These are phyloP conservation scores for Waltergamsia citrina DNA, from an alignment of 2,329 filamentous ascomycete genomes.

Conservation along the genomic window DNA sequence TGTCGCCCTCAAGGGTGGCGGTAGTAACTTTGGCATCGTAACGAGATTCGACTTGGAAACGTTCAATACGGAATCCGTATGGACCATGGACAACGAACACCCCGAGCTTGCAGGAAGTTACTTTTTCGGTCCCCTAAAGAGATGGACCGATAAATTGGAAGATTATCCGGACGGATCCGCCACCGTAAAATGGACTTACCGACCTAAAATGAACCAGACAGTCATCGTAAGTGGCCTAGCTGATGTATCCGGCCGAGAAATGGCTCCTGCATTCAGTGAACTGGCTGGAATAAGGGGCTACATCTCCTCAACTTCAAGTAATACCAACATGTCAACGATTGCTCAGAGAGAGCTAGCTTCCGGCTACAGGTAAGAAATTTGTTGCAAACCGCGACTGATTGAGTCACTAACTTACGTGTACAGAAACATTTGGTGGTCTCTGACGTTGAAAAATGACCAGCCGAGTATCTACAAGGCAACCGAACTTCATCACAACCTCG, in stretches of 20 bases:
- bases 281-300: neutral
- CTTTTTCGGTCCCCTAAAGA: too few relatives aligned
- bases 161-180: too few relatives aligned
- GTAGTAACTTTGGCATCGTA: conserved; percentile 11
- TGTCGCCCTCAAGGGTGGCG: conserved; percentile 8
- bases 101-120: too few relatives aligned
- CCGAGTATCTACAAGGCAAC: conserved; percentile 7
- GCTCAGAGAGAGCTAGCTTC: neutral
- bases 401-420: too few relatives aligned
- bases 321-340: neutral
- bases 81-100: conserved; percentile 16
- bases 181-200: too few relatives aligned
- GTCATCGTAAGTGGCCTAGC: neutral
- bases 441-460: conserved; percentile 10
- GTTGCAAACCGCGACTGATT: too few relatives aligned
- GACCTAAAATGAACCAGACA: neutral
- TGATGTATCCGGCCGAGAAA: too few relatives aligned
- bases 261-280: neutral
- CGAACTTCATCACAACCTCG: conserved; percentile 6
- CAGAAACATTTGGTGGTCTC: too few relatives aligned
- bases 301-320: neutral
- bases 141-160: too few relatives aligned
- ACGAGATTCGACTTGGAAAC: too few relatives aligned
- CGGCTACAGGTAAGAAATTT: conserved; percentile 4
- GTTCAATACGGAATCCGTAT: too few relatives aligned